A percentile compares a stretch with the other conserved stretches of the same genome.
phyloP scores from a whole-genome alignment of 257 asterid species.

The Cynanchum wilfordii region DNA sequence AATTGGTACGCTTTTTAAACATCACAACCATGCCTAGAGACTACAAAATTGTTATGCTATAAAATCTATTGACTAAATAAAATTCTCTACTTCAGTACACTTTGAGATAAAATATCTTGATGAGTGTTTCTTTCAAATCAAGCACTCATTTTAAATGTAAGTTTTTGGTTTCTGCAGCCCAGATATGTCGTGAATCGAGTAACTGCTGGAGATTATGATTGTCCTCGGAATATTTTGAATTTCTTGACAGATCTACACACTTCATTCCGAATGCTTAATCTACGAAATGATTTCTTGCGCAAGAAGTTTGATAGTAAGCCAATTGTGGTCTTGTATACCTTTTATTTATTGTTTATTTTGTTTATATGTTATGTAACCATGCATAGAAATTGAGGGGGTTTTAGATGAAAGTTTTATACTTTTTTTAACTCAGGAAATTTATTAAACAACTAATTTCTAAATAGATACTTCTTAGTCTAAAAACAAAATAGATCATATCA shows the following conservation, averaged over 20 bases:
- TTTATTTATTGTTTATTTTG: too few relatives aligned
- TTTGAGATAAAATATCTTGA: background rate
- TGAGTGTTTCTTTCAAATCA: background rate
- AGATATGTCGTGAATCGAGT: slow-evolving; percentile 97
- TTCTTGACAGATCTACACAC: slow-evolving; percentile 88
- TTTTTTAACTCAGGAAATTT: too few relatives aligned
- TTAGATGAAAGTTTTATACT: too few relatives aligned
- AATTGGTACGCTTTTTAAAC: slow-evolving; percentile 62
- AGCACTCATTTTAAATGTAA: background rate
- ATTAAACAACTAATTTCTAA: too few relatives aligned
- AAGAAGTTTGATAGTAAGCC: slow-evolving; percentile 88
- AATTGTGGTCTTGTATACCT: background rate
- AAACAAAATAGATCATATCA: too few relatives aligned
- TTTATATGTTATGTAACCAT: background rate
- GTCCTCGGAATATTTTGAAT: slow-evolving; percentile 79
- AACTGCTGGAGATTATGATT: slow-evolving; percentile 94
- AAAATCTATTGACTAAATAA: background rate
- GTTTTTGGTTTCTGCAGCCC: slow-evolving; percentile 55
- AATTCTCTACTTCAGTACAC: background rate
- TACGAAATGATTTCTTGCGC: slow-evolving; percentile 90
- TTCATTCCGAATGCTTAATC: slow-evolving; percentile 97
- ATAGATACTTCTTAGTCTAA: too few relatives aligned
- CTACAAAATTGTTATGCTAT: background rate
- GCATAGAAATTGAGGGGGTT: too few relatives aligned
- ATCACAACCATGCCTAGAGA: background rate